Percentiles rank a stretch among this genome's conserved stretches.
These are phyloP conservation scores for Hagleromyces aurorensis DNA, from an alignment of 805 yeast species.

Conservation along the genomic window DNA sequence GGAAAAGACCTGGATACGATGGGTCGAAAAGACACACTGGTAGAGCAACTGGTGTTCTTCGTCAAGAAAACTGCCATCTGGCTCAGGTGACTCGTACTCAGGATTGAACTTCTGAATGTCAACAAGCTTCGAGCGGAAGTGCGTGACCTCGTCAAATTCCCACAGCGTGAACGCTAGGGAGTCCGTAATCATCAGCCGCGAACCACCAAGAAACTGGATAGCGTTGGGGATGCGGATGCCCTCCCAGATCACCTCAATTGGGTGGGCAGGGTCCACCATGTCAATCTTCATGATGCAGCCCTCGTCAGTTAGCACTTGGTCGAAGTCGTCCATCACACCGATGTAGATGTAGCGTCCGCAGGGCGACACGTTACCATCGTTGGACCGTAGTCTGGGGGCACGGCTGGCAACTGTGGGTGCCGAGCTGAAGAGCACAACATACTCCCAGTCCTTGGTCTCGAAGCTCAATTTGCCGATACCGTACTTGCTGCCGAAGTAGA, in stretches of 20 bases:
- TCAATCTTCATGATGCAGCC: constrained; percentile 49
- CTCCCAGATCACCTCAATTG: constrained; percentile 30
- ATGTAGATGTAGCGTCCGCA: constrained; percentile 64
- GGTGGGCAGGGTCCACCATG: constrained; percentile 23
- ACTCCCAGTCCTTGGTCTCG: constrained; percentile 31
- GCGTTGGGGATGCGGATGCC: constrained; percentile 63
- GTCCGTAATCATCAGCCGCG: constrained; percentile 44
- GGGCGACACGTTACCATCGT: constrained; percentile 78
- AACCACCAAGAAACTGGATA: constrained; percentile 44
- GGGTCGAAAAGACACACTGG: constrained; percentile 60
- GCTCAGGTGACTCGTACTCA: constrained; percentile 43
- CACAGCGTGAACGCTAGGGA: constrained; percentile 41
- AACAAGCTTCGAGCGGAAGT: constrained; percentile 32
- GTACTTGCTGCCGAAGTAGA: constrained; percentile 53
- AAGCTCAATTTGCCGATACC: constrained; percentile 58
- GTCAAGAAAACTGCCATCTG: constrained; percentile 73
- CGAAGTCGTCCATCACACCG: constrained; percentile 69
- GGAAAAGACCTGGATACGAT: constrained; percentile 47
- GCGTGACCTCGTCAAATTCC: constrained; percentile 34
- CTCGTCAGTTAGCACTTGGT: constrained; percentile 29
- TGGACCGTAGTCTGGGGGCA: constrained; percentile 45
- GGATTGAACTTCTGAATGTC: constrained; percentile 26
- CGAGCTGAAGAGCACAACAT: constrained; percentile 30
- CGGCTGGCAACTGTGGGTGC: constrained; percentile 28
- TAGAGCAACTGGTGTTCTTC: constrained; percentile 43